Evolutionary conservation across 2,329 filamentous ascomycete genomes (phyloP).

Genomic region (Talaromyces islandicus): DNA sequence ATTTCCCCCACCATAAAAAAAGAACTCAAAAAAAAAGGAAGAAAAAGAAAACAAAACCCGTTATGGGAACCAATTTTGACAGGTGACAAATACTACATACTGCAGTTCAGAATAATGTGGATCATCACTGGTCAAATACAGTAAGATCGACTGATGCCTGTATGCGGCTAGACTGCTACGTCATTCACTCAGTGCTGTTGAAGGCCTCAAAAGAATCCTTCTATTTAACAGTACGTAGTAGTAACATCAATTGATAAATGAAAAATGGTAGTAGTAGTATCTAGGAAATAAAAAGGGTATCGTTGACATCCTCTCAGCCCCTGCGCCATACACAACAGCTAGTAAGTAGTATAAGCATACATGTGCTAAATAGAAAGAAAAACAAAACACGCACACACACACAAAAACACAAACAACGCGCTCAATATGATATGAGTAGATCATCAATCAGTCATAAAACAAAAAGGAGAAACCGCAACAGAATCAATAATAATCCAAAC

Average conservation of each 20-base stretch:
- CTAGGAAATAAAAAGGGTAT: slow-evolving; percentile 1
- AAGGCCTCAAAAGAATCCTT: background rate
- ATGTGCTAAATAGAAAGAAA: background rate
- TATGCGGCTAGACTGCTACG: background rate
- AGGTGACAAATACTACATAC: too few species aligned
- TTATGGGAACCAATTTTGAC: too few species aligned
- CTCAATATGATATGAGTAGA: background rate
- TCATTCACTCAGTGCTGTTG: background rate
- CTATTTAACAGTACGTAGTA: too few species aligned
- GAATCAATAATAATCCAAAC: background rate
- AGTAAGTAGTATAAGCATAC: background rate
- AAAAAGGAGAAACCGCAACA: background rate
- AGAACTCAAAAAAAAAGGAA: too few species aligned
- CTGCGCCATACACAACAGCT: background rate
- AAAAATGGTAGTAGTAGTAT: background rate
- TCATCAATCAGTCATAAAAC: background rate
- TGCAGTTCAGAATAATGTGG: background rate
- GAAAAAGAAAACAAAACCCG: too few species aligned
- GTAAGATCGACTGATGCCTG: background rate
- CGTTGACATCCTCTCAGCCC: slow-evolving; percentile 1
- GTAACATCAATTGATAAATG: background rate
- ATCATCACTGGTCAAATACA: background rate
- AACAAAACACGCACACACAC: background rate
- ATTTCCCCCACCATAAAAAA: too few species aligned
- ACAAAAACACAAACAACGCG: background rate